These are phyloP conservation scores for Cutaneotrichosporon arboriforme DNA, from an alignment of 1,284 basidiomycete species.

Conservation along the genomic window DNA sequence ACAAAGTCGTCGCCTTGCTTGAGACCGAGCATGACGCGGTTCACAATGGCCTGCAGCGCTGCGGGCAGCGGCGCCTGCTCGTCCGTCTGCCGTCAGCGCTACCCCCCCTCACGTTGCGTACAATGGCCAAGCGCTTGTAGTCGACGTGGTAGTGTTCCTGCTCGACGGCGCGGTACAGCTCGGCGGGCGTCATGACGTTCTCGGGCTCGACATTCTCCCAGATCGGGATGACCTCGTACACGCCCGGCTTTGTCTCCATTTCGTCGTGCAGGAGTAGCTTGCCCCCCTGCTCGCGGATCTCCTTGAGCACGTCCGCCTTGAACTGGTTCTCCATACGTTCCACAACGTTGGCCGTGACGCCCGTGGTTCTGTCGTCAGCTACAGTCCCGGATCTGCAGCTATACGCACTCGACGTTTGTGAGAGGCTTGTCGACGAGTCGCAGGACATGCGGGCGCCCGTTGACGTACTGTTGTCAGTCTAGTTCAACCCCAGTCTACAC, in stretches of 20 bases:
- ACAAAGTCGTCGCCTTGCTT: slow-evolving; percentile 64
- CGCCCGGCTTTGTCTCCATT: slow-evolving; percentile 83
- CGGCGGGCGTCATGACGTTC: slow-evolving; percentile 87
- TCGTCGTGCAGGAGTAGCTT: slow-evolving; percentile 92
- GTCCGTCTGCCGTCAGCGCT: slow-evolving; percentile 62
- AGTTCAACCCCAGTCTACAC: slow-evolving; percentile 2
- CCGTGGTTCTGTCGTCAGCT: slow-evolving; percentile 64
- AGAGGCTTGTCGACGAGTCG: slow-evolving; percentile 83
- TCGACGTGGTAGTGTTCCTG: slow-evolving; percentile 77
- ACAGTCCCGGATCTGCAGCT: too few relatives aligned
- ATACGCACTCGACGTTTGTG: slow-evolving; percentile 80
- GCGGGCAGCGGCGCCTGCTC: slow-evolving; percentile 90
- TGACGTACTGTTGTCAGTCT: slow-evolving; percentile 33
- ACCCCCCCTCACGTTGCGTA: slow-evolving; percentile 50
- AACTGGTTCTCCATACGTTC: slow-evolving; percentile 88
- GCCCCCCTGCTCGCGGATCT: slow-evolving; percentile 67
- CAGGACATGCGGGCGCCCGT: slow-evolving; percentile 74
- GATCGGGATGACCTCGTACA: slow-evolving; percentile 74
- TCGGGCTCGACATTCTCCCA: slow-evolving; percentile 80
- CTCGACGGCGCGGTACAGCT: slow-evolving; percentile 50
- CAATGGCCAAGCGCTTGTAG: slow-evolving; percentile 79
- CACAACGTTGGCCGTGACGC: slow-evolving; percentile 85
- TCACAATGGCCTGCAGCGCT: slow-evolving; percentile 70
- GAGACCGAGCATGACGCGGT: slow-evolving; percentile 64
- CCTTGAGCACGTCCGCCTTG: slow-evolving; percentile 82